Percentiles rank a stretch among this genome's conserved stretches.
Evolutionary conservation across 495 filamentous ascomycete species (phyloP).

Genomic region (Cudoniella acicularis): DNA sequence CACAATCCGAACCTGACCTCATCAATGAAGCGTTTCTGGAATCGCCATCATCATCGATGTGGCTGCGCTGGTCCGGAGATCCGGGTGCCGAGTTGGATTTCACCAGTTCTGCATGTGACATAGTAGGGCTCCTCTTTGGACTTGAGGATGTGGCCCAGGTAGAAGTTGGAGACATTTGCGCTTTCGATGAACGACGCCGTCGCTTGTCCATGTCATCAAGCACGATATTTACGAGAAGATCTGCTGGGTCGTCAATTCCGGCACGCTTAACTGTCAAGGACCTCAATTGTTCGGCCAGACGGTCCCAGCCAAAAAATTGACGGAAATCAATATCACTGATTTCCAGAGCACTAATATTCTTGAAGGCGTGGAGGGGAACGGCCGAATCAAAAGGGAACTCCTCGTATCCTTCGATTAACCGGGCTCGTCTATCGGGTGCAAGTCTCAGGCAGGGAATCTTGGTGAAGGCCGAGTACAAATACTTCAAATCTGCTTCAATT

Average conservation of each 20-base stretch:
- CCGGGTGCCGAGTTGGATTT: slow-evolving; percentile 58
- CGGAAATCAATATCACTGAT: slow-evolving; percentile 94
- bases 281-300: slow-evolving; percentile 82
- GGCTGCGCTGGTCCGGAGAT: slow-evolving; percentile 52
- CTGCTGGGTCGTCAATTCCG: slow-evolving; percentile 81
- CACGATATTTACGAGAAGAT: slow-evolving; percentile 87
- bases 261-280: slow-evolving; percentile 87
- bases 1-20: slow-evolving; percentile 24
- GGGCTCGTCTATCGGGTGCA: slow-evolving; percentile 83
- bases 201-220: slow-evolving; percentile 94
- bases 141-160: slow-evolving; percentile 60
- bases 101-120: slow-evolving; percentile 53
- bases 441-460: slow-evolving; percentile 92
- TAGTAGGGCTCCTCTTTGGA: slow-evolving; percentile 50
- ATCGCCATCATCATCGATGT: slow-evolving; percentile 17
- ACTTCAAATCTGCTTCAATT: slow-evolving; percentile 81
- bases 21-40: slow-evolving; percentile 13
- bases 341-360: slow-evolving; percentile 89
- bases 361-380: slow-evolving; percentile 92
- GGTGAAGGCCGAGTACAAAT: slow-evolving; percentile 96
- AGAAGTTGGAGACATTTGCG: slow-evolving; percentile 69
- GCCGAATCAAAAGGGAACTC: slow-evolving; percentile 98
- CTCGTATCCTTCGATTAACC: slow-evolving; percentile 87
- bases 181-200: slow-evolving; percentile 80
- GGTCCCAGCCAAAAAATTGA: slow-evolving; percentile 96